Evolutionary conservation across 1,284 basidiomycete genomes (phyloP), one percentile per base, ranked within the genome.

Genomic region (Trametes hirsuta): DNA sequence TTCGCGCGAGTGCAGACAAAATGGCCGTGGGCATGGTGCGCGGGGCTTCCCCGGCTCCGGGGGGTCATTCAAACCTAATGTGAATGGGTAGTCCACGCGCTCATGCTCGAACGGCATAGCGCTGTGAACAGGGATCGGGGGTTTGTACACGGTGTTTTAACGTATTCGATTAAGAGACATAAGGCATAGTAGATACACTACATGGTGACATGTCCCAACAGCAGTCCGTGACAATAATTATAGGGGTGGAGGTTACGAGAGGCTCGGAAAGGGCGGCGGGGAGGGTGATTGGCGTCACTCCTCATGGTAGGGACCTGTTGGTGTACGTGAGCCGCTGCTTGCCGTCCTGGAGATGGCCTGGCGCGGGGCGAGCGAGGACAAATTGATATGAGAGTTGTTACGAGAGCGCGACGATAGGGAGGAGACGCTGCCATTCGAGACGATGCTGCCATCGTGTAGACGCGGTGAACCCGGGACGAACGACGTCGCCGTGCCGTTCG

Each of bases 341-440:
- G 58, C 71, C 41, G 74, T 71, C 68, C 76, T 73, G 59, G 75
- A 72, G 47, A 71, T 54, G 22, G 71, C 62, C 62, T 78, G 81
- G 52, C 84, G 77, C 45, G 86, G 79, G 41, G 78, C 74, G 53
- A 82, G 68, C 45, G 76, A 79, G 47, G 83, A 78, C 34, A 90
- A 69, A 68, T 82, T 90, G 71, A 85, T 79, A 69, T 86, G 82
- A 1, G 87, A 90, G 6, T 79, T 79, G 63, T 88, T 90, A 63
- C 85, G 77, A 63, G 88, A 89, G 25, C 87, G 82, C 45, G 75
- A 75, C 53, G 84, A 70, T 18, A 76, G 66, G 24, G 73, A 73
- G 53, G 72, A 69, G 11, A 74, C 61, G 58, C 69, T 71, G 53
- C 72, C 72, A 47, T 72, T 72, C 6, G 72, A 69, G 35, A 69